Conservation (phyloP, 1,284 basidiomycete species). For the Melampsora abietis-canadensis region DNA sequence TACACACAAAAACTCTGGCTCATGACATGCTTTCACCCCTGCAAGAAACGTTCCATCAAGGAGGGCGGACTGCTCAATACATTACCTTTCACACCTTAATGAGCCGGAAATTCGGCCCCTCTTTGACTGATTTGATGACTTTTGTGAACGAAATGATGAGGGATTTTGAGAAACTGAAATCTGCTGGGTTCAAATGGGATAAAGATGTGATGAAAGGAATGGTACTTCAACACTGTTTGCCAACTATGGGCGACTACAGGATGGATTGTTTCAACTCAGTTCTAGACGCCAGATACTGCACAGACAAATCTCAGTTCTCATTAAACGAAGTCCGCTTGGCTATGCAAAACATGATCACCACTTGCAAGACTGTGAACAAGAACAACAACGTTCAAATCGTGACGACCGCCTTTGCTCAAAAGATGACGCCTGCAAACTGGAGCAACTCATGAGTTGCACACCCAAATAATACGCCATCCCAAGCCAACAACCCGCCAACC, state of each 20-base stretch:
- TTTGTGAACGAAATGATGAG: not conserved
- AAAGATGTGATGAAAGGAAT: not conserved
- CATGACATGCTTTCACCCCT: not conserved
- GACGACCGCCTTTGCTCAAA: not conserved
- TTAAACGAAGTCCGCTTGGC: not conserved
- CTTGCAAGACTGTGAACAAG: not conserved
- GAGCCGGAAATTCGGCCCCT: not conserved
- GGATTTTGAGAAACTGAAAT: not conserved
- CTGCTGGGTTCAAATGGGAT: not conserved
- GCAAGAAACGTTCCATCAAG: not conserved
- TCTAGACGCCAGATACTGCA: not conserved
- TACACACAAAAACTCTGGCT: not conserved
- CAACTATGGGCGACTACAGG: not conserved
- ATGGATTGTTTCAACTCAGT: not conserved
- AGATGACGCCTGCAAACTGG: not conserved
- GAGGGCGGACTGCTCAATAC: not conserved
- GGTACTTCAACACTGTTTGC: not conserved
- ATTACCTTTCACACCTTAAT: not conserved
- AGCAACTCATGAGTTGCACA: not conserved
- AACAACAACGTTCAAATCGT: not conserved
- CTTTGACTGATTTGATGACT: not conserved
- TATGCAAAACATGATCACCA: not conserved
- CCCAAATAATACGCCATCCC: too few relatives aligned
- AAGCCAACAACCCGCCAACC: too few relatives aligned
- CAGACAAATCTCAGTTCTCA: not conserved